Percentiles rank a stretch among this genome's conserved stretches.
Evolutionary conservation across 305 asterid genomes (phyloP).

Genomic region (Solanum chacoense): DNA sequence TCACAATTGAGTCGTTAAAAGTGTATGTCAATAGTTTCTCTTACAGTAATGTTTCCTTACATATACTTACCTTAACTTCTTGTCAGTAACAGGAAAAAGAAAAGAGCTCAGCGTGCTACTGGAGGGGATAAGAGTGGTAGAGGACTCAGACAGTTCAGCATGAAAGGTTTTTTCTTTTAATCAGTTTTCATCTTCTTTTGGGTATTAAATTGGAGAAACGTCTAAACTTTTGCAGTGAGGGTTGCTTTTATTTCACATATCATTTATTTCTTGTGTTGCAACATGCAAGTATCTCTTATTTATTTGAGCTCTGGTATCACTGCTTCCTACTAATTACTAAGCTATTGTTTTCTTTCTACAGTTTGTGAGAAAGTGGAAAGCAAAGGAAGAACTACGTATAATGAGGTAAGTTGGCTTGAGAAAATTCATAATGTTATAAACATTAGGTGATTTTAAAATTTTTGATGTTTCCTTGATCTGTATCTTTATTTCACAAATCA

Average conservation of each 20-base stretch:
- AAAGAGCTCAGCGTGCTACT: slow-evolving; percentile 88
- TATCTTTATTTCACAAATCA: not conserved
- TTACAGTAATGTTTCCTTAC: not conserved
- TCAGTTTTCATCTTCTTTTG: not conserved
- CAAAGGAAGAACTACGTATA: slow-evolving; percentile 96
- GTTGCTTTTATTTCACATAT: not conserved
- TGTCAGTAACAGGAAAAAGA: slow-evolving; percentile 66
- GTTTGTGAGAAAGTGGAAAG: slow-evolving; percentile 98
- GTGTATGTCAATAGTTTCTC: not conserved
- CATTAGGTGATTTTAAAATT: not conserved
- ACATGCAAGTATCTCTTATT: not conserved
- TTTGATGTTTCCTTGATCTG: not conserved
- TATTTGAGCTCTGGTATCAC: slow-evolving; percentile 6
- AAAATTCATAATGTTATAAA: not conserved
- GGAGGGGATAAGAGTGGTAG: slow-evolving; percentile 92
- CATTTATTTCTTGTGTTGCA: not conserved
- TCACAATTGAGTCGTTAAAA: not conserved
- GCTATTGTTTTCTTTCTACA: slow-evolving; percentile 21
- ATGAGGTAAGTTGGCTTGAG: slow-evolving; percentile 53
- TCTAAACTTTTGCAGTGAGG: not conserved
- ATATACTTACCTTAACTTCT: not conserved
- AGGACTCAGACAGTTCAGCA: slow-evolving; percentile 98
- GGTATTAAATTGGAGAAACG: not conserved
- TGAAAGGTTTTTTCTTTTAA: slow-evolving; percentile 57
- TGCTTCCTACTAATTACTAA: slow-evolving; percentile 6